Conservation (phyloP, 257 asterid genomes). For the Solanum rostratum region DNA sequence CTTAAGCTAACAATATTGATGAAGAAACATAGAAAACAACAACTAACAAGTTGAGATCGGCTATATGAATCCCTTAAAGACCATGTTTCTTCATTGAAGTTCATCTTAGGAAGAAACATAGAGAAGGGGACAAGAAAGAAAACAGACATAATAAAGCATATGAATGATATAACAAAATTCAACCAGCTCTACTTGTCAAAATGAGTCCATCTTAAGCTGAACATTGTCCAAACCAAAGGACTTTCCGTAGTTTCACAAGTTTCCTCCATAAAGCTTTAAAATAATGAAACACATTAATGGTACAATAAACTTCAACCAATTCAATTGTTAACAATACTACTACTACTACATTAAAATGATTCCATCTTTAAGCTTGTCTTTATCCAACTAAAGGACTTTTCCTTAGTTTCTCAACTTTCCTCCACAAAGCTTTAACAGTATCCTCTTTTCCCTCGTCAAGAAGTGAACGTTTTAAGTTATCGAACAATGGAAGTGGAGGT, state of each 20-base stretch:
- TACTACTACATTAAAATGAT: neutral
- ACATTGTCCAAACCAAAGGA: too few relatives aligned
- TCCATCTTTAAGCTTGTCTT: neutral
- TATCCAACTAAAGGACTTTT: conserved; percentile 31
- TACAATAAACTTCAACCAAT: neutral
- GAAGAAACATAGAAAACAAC: neutral
- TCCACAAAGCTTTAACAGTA: conserved; percentile 19
- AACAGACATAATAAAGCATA: neutral
- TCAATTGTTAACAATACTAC: neutral
- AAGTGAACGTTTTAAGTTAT: conserved; percentile 45
- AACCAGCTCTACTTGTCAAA: too few relatives aligned
- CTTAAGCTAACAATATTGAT: neutral
- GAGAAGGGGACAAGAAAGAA: neutral
- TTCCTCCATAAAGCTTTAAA: too few relatives aligned
- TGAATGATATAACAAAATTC: too few relatives aligned
- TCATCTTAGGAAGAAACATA: neutral
- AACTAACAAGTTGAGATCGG: neutral
- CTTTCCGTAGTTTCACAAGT: too few relatives aligned
- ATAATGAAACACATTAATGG: too few relatives aligned
- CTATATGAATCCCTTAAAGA: neutral
- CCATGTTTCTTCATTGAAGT: neutral
- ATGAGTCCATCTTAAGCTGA: too few relatives aligned
- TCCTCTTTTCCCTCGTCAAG: conserved; percentile 51
- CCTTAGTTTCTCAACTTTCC: conserved; percentile 43
- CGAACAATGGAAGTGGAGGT: conserved; percentile 60